Conservation (phyloP, 2,329 filamentous ascomycete genomes). For the Zasmidium citrigriseum region DNA sequence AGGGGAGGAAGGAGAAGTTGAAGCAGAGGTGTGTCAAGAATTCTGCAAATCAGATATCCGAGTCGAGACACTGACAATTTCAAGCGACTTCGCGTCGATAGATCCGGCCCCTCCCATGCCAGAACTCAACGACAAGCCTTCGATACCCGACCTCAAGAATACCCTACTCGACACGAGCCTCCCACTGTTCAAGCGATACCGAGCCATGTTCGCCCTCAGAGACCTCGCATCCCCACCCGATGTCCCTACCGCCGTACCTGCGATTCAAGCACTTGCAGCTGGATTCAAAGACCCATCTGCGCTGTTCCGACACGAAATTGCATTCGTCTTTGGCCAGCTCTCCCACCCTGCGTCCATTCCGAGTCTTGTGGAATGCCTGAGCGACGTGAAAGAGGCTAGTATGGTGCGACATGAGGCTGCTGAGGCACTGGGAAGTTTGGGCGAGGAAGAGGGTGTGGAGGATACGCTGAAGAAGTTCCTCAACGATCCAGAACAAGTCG, state of each 20-base stretch:
- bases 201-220: slow-evolving; percentile 96
- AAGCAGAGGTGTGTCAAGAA: slow-evolving; percentile 68
- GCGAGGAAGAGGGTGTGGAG: slow-evolving; percentile 91
- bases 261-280: slow-evolving; percentile 79
- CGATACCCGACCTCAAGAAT: slow-evolving; percentile 73
- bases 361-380: slow-evolving; percentile 75
- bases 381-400: slow-evolving; percentile 77
- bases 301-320: slow-evolving; percentile 95
- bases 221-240: slow-evolving; percentile 93
- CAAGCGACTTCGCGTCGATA: slow-evolving; percentile 89
- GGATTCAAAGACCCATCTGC: slow-evolving; percentile 85
- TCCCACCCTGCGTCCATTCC: slow-evolving; percentile 97
- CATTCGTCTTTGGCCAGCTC: slow-evolving; percentile 96
- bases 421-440: slow-evolving; percentile 90
- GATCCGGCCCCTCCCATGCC: slow-evolving; percentile 91
- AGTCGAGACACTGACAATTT: slow-evolving; percentile 3
- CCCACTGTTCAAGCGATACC: slow-evolving; percentile 88
- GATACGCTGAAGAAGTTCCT: slow-evolving; percentile 80
- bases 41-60: neutral
- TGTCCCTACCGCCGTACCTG: slow-evolving; percentile 84
- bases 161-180: slow-evolving; percentile 75
- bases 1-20: slow-evolving; percentile 72
- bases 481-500: slow-evolving; percentile 87
- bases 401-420: slow-evolving; percentile 99
- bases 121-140: slow-evolving; percentile 56